A percentile compares a stretch with the other conserved stretches of the same genome.
Conservation (phyloP, 495 filamentous ascomycete genomes). For the Collariella sp. region DNA sequence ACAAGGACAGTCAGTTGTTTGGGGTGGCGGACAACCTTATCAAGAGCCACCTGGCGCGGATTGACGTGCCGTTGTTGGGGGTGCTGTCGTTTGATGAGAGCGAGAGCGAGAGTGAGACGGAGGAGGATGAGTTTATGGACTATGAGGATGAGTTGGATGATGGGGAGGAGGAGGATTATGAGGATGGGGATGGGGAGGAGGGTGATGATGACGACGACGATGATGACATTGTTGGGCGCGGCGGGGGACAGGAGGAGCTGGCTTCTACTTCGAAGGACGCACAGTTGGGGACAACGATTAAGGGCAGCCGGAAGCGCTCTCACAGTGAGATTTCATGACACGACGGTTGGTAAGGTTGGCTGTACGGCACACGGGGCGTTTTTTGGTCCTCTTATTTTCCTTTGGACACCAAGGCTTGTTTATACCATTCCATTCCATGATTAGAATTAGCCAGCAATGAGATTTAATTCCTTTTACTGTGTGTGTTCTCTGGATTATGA, state of each 20-base stretch:
- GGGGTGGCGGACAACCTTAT: constrained; percentile 28
- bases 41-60: constrained; percentile 27
- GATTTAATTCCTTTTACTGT: no score
- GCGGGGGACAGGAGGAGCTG: neutral
- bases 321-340: constrained; percentile 17
- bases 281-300: constrained; percentile 14
- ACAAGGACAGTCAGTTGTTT: constrained; percentile 26
- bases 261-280: constrained; percentile 17
- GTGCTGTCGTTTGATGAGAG: constrained; percentile 28
- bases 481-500: no score
- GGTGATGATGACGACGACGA: constrained; percentile 11
- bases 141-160: constrained; percentile 25
- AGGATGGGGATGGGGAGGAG: constrained; percentile 11
- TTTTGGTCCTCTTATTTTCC: neutral
- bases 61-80: constrained; percentile 29
- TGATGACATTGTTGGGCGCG: neutral
- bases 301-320: constrained; percentile 16
- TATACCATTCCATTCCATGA: neutral
- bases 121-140: constrained; percentile 14
- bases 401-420: neutral
- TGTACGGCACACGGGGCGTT: neutral
- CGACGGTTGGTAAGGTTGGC: neutral
- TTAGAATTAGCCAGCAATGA: neutral
- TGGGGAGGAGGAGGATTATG: constrained; percentile 15
- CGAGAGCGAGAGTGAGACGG: constrained; percentile 27